phyloP scores from a whole-genome alignment of 768 basidiomycete species.

The Suillus brevipes region DNA sequence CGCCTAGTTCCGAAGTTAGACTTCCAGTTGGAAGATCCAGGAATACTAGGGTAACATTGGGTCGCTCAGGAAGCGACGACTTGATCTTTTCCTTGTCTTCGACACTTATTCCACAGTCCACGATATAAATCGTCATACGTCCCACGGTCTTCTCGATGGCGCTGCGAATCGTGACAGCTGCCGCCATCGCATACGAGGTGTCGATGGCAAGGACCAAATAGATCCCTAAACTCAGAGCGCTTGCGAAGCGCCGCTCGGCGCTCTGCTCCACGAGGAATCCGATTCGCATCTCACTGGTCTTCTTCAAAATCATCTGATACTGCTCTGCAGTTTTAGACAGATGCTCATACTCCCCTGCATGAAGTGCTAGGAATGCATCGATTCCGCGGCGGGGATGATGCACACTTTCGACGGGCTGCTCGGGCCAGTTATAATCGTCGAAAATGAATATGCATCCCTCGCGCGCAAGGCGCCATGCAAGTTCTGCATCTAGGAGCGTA shows the following conservation, averaged over 20 bases:
- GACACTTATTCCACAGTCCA: slow-evolving; percentile 45
- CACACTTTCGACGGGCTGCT: slow-evolving; percentile 45
- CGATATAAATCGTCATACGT: slow-evolving; percentile 49
- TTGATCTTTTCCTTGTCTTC: slow-evolving; percentile 36
- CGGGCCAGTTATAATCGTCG: slow-evolving; percentile 58
- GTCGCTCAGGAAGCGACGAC: slow-evolving; percentile 25
- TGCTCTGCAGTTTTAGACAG: slow-evolving; percentile 36
- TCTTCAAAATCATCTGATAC: slow-evolving; percentile 57
- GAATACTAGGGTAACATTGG: slow-evolving; percentile 44
- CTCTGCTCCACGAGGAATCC: slow-evolving; percentile 38
- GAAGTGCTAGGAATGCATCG: slow-evolving; percentile 54
- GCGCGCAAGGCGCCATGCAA: slow-evolving; percentile 55
- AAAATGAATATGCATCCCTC: slow-evolving; percentile 54
- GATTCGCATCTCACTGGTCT: slow-evolving; percentile 52
- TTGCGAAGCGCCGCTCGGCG: slow-evolving; percentile 6
- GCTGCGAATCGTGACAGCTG: slow-evolving; percentile 49
- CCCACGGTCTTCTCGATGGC: slow-evolving; percentile 35
- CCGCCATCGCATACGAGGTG: slow-evolving; percentile 46
- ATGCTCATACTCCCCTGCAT: slow-evolving; percentile 46
- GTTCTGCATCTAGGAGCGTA: slow-evolving; percentile 59
- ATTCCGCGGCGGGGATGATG: slow-evolving; percentile 59
- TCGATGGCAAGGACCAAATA: slow-evolving; percentile 48
- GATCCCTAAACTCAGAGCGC: slow-evolving; percentile 44
- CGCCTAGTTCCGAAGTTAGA: slow-evolving; percentile 28
- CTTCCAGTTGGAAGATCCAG: slow-evolving; percentile 35